These are phyloP conservation scores for Nemania bipapillata DNA, from an alignment of 2,329 filamentous ascomycete genomes.

Conservation along the genomic window DNA sequence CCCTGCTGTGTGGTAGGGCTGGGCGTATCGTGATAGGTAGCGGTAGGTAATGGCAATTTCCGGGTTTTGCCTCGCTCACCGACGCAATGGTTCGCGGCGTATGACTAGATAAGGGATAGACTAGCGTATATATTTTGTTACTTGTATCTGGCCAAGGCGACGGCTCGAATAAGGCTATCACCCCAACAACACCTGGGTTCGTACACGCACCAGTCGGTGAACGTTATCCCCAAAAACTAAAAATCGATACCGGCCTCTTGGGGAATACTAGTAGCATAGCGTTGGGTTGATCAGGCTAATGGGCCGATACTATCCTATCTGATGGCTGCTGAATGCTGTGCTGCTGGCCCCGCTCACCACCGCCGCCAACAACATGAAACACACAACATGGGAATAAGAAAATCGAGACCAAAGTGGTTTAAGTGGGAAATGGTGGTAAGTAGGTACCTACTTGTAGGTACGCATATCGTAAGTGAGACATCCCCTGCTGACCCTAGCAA, in stretches of 20 bases:
- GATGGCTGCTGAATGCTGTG: not conserved
- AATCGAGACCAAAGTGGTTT: slow-evolving; percentile 10
- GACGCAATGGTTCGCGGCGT: slow-evolving; percentile 18
- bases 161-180: slow-evolving; percentile 17
- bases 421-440: slow-evolving; percentile 22
- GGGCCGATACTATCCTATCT: slow-evolving; percentile 6
- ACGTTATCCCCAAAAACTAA: not conserved
- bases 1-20: not conserved
- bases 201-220: slow-evolving; percentile 30
- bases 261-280: not conserved
- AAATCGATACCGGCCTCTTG: not conserved
- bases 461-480: slow-evolving; percentile 27
- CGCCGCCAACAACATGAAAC: not conserved
- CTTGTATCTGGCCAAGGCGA: slow-evolving; percentile 14
- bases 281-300: not conserved
- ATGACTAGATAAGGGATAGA: not conserved
- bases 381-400: not conserved
- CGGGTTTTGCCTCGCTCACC: slow-evolving; percentile 28
- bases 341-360: slow-evolving; percentile 1
- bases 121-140: not conserved
- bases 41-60: slow-evolving; percentile 18
- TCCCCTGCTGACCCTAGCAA: slow-evolving; percentile 7
- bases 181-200: slow-evolving; percentile 13
- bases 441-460: no score
- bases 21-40: slow-evolving; percentile 3